Evolutionary conservation across 139 green algal genomes (phyloP), one percentile per base, ranked within the genome.

Genomic region (Ostreobium quekettii): DNA sequence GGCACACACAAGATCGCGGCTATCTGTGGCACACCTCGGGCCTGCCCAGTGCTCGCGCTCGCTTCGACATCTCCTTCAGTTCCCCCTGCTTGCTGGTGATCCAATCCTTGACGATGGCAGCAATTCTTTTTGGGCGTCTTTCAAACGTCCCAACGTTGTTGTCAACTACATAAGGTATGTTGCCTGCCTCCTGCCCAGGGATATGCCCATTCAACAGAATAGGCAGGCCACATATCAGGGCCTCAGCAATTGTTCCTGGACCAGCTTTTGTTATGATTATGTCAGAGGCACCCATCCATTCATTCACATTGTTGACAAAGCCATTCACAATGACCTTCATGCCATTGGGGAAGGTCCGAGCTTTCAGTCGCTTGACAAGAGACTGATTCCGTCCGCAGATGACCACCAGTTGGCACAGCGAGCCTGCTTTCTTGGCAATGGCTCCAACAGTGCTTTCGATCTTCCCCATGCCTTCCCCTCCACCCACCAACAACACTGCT

Each of bases 121-220:
- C 90, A n/a, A 95, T 91, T 42, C 79, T 74, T 19, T 57, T 64
- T 1, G 89, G 88, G 8, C 87, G 70, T 35, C 71, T 81, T 66
- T 89, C 82, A 71, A 90, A 96, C 0, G 83, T 71, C 31, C 90
- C 90, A 31, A 89, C 85, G 29, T 78, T 77, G 71, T 93, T 88
- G 47, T 95, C 84, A 5, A 91, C 66, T n/a, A 98, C 93, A 71
- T 90, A 97, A 0, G 89, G 85, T 48, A 98, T 93, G 81, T 98
- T 98, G 70, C 93, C 93, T 70, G 90, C 86, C 76, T 98, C 93
- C 86, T 98, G 93, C 65, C 92, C 95, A 6, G 93, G 90, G 36
- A 98, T 81, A 78, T 91, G 95, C 60, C 84, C 90, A 66, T 98
- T 98, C 56, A 98, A 85, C 46, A 98, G 78, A 75, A 98, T 89